Conservation (phyloP, 2,329 filamentous ascomycete genomes). For the Sarocladiaceae sp. region DNA sequence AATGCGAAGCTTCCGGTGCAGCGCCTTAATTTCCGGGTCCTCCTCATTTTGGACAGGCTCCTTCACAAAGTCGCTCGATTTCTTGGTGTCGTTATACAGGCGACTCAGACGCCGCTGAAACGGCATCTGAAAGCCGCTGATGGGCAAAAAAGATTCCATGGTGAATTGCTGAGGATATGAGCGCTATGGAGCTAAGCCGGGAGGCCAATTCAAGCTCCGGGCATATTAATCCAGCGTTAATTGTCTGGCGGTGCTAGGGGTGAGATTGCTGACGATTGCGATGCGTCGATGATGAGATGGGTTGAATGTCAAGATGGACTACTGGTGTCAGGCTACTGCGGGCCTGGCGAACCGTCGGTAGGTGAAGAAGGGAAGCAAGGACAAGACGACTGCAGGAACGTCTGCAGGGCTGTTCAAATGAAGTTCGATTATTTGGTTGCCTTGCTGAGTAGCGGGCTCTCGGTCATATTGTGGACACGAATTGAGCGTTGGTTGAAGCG, state of each 20-base stretch:
- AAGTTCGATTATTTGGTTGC: conserved; percentile 1
- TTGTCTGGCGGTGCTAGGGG: background rate
- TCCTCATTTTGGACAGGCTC: conserved; percentile 58
- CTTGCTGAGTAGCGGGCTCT: conserved; percentile 1
- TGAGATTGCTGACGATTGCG: background rate
- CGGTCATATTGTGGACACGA: conserved; percentile 7
- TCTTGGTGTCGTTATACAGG: conserved; percentile 79
- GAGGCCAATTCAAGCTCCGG: background rate
- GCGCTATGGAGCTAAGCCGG: background rate
- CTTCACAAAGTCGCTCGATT: conserved; percentile 69
- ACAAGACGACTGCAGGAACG: background rate
- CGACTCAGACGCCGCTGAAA: conserved; percentile 62
- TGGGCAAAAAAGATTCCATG: conserved; percentile 50
- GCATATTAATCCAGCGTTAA: background rate
- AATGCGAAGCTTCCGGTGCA: conserved; percentile 74
- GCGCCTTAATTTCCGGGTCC: conserved; percentile 64
- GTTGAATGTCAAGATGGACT: background rate
- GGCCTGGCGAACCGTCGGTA: background rate
- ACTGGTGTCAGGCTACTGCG: background rate
- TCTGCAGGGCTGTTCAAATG: conserved; percentile 6
- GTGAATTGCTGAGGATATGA: background rate
- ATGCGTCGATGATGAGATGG: background rate
- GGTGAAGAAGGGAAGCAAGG: background rate
- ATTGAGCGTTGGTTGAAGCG: background rate
- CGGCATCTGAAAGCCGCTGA: conserved; percentile 50